Conservation (phyloP, 495 filamentous ascomycete species). For the Glarea lozoyensis region DNA sequence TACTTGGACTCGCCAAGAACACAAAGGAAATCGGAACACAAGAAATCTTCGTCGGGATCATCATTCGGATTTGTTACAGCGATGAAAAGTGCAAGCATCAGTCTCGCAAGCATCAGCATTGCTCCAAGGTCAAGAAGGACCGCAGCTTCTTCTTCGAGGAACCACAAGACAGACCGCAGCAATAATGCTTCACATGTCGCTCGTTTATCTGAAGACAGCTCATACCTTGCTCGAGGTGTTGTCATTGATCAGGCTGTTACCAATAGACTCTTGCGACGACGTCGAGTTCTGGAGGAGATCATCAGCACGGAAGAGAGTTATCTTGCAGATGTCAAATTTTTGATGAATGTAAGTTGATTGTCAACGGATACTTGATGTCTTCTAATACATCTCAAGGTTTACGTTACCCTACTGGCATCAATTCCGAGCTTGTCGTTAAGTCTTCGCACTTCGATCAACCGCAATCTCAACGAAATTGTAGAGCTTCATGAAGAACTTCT, state of each 20-base stretch:
- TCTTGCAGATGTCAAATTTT: constrained; percentile 72
- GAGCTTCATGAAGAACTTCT: constrained; percentile 64
- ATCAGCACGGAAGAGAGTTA: constrained; percentile 82
- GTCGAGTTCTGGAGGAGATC: constrained; percentile 73
- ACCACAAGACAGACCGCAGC: constrained; percentile 51
- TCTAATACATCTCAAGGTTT: constrained; percentile 37
- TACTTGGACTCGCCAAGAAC: constrained; percentile 35
- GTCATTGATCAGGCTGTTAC: constrained; percentile 63
- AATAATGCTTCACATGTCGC: constrained; percentile 53
- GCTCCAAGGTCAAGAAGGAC: constrained; percentile 49
- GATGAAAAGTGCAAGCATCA: constrained; percentile 69
- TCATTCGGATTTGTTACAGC: constrained; percentile 67
- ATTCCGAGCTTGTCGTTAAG: constrained; percentile 46
- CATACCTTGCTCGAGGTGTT: constrained; percentile 38
- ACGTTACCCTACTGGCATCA: constrained; percentile 55
- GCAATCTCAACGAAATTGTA: constrained; percentile 59
- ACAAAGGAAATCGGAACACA: constrained; percentile 31
- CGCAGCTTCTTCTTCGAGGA: constrained; percentile 41
- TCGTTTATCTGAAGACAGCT: constrained; percentile 61
- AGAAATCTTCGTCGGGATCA: constrained; percentile 56
- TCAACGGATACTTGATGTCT: not conserved
- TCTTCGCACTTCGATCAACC: constrained; percentile 52
- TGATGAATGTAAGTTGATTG: constrained; percentile 60
- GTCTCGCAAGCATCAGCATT: constrained; percentile 58
- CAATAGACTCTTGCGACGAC: constrained; percentile 61